phyloP scores from a whole-genome alignment of 805 yeast genomes.

The Pichia ethanolica region DNA sequence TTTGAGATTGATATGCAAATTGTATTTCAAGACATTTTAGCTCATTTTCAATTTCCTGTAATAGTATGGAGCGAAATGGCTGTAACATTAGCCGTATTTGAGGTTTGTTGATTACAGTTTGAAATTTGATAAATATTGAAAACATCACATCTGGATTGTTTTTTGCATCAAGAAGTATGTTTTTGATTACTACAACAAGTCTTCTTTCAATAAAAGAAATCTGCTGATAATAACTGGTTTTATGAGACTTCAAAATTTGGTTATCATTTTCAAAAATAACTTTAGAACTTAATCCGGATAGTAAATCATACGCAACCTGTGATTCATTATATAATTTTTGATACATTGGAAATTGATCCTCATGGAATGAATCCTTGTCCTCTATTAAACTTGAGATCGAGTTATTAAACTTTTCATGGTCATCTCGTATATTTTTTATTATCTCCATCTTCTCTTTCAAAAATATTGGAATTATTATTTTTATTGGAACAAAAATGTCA shows the following conservation, averaged over 20 bases:
- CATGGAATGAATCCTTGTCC: background rate
- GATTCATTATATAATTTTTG: conserved; percentile 3
- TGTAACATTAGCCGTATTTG: conserved; percentile 50
- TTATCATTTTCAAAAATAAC: background rate
- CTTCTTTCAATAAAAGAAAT: conserved; percentile 39
- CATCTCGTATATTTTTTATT: background rate
- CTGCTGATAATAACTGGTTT: conserved; percentile 33
- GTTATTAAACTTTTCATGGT: background rate
- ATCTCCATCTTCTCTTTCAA: background rate
- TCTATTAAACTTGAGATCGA: background rate
- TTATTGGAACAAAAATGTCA: conserved; percentile 61
- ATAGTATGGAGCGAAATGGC: conserved; percentile 48
- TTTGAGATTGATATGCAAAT: conserved; percentile 25
- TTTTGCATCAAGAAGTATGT: conserved; percentile 31
- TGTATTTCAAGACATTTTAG: conserved; percentile 35
- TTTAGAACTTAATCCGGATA: background rate
- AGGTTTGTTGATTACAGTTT: conserved; percentile 43
- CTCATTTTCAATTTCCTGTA: conserved; percentile 42
- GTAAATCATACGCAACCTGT: background rate
- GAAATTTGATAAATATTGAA: conserved; percentile 40
- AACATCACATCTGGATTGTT: conserved; percentile 43
- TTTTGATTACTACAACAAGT: conserved; percentile 35
- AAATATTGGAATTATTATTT: conserved; percentile 38
- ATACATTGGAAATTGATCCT: background rate
- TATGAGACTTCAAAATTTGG: background rate